Evolutionary conservation across 2,329 filamentous ascomycete species (phyloP).

Genomic region (Fusarium pseudocircinatum): DNA sequence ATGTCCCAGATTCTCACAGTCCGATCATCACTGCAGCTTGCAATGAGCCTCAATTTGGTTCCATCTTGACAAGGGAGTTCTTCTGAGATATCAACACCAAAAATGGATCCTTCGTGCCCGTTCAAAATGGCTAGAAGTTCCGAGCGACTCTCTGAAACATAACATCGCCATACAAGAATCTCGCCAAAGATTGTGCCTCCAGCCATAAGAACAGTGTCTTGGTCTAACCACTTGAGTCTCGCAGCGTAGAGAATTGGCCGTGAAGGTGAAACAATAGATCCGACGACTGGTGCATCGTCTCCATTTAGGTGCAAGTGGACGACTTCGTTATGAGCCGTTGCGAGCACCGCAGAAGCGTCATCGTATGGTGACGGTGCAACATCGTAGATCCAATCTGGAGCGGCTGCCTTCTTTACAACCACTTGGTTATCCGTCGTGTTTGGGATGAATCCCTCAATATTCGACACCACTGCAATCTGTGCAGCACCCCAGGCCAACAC

Average conservation of each 20-base stretch:
- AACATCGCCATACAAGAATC: constrained; percentile 86
- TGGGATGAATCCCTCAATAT: constrained; percentile 41
- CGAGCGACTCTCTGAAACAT: constrained; percentile 41
- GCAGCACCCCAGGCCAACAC: constrained; percentile 77
- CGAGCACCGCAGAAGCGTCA: constrained; percentile 62
- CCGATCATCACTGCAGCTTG: constrained; percentile 94
- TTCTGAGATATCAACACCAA: constrained; percentile 84
- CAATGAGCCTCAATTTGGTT: constrained; percentile 69
- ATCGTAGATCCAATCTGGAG: constrained; percentile 82
- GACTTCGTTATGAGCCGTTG: constrained; percentile 90
- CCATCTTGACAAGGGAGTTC: constrained; percentile 47
- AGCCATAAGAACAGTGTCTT: constrained; percentile 74
- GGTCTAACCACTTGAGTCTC: constrained; percentile 70
- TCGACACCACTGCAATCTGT: constrained; percentile 55
- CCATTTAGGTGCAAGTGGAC: constrained; percentile 58
- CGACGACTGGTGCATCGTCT: constrained; percentile 52
- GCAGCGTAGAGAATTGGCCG: constrained; percentile 91
- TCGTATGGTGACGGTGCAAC: constrained; percentile 62
- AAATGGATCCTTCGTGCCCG: constrained; percentile 92
- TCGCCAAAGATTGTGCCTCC: constrained; percentile 96
- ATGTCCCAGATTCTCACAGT: constrained; percentile 92
- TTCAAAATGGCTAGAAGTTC: constrained; percentile 64
- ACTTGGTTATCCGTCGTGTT: constrained; percentile 30
- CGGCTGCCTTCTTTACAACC: constrained; percentile 52
- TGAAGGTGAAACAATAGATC: constrained; percentile 69